phyloP scores from a whole-genome alignment of 2,329 filamentous ascomycete genomes.

The Talaromyces verruculosus region DNA sequence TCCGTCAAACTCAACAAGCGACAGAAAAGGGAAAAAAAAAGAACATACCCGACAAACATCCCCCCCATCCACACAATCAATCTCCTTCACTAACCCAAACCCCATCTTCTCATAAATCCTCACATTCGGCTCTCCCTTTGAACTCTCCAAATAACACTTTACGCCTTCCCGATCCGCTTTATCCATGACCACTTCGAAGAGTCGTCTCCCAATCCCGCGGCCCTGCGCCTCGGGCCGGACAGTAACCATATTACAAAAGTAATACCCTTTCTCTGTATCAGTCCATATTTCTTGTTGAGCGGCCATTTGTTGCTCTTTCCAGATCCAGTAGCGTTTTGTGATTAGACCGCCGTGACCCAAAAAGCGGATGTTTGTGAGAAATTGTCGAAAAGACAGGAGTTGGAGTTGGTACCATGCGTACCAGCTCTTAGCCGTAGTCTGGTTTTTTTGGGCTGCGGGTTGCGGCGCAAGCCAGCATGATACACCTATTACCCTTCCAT shows the following conservation, averaged over 20 bases:
- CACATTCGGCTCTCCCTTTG: conserved; percentile 66
- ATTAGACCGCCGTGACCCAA: conserved; percentile 66
- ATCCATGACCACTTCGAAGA: conserved; percentile 64
- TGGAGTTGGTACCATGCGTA: conserved; percentile 62
- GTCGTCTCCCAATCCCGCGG: conserved; percentile 62
- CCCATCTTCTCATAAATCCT: conserved; percentile 70
- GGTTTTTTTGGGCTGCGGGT: conserved; percentile 41
- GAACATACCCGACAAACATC: conserved; percentile 52
- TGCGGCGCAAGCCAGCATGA: conserved; percentile 70
- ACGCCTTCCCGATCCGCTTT: conserved; percentile 64
- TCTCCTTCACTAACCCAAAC: conserved; percentile 63
- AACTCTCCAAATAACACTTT: conserved; percentile 70
- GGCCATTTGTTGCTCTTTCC: conserved; percentile 65
- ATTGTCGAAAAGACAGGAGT: conserved; percentile 65
- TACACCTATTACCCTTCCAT: conserved; percentile 61
- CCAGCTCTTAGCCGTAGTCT: conserved; percentile 51
- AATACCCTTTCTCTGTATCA: conserved; percentile 63
- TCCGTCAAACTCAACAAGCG: background rate
- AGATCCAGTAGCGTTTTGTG: conserved; percentile 67
- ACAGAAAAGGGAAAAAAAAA: background rate
- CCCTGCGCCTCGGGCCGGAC: conserved; percentile 66
- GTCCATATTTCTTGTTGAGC: conserved; percentile 65
- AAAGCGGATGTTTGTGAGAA: conserved; percentile 66
- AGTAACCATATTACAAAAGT: conserved; percentile 74
- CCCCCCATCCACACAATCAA: conserved; percentile 65